Percentiles rank a stretch among this genome's conserved stretches.
Evolutionary conservation across 2,329 filamentous ascomycete species (phyloP).

Genomic region (Fusarium mundagurra): DNA sequence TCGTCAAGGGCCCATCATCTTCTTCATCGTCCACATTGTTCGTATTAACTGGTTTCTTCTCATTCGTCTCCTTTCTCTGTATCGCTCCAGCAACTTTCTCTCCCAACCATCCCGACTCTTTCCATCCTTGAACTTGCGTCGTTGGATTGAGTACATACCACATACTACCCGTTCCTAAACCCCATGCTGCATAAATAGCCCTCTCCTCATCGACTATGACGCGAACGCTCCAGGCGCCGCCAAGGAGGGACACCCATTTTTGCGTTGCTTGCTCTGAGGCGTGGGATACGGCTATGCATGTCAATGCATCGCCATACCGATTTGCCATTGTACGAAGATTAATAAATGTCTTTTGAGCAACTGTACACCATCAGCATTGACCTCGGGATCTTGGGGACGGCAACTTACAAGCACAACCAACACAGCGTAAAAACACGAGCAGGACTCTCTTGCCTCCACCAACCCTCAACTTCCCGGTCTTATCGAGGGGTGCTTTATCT

Average conservation of each 20-base stretch:
- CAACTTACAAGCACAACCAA: conserved; percentile 64
- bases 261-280: conserved; percentile 64
- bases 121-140: conserved; percentile 62
- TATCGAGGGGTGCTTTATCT: conserved; percentile 59
- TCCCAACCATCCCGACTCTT: conserved; percentile 65
- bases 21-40: conserved; percentile 32
- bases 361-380: conserved; percentile 42
- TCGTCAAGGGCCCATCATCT: conserved; percentile 52
- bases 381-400: not conserved
- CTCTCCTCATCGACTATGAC: conserved; percentile 66
- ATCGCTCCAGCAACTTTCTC: conserved; percentile 60
- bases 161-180: conserved; percentile 60
- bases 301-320: conserved; percentile 58
- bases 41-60: conserved; percentile 3
- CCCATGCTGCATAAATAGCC: conserved; percentile 68
- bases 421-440: conserved; percentile 64
- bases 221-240: conserved; percentile 66
- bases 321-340: conserved; percentile 64
- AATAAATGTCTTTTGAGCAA: conserved; percentile 67
- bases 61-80: conserved; percentile 48
- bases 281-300: conserved; percentile 69
- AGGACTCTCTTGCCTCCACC: conserved; percentile 57
- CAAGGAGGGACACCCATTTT: conserved; percentile 66
- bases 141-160: conserved; percentile 65
- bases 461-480: conserved; percentile 55